Evolutionary conservation across 2,329 filamentous ascomycete genomes (phyloP), one percentile per base, ranked within the genome.

Genomic region (Diaporthe nobilis): DNA sequence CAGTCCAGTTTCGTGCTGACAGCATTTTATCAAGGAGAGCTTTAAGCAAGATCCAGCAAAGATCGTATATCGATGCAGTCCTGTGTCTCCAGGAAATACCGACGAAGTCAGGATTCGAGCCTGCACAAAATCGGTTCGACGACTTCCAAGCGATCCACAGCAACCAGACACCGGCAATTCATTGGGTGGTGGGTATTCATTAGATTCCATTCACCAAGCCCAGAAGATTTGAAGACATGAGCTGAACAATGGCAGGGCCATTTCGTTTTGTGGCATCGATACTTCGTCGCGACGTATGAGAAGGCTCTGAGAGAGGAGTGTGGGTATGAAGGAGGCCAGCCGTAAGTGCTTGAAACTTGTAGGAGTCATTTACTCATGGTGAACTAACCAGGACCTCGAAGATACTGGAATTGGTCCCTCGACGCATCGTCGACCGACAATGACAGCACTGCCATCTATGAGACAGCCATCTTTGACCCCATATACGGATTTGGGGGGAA

Each of bases 331-430:
- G 42, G 42, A 7, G 42, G 42, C 20, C 25, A 65, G 2, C 61
- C 61, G 61, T 49, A 12, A 49, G 42, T 65, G 2, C 3, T 5
- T 44, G 4, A 3, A 12, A 1, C 1, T 22, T 1, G 8, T 25
- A 20, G 28, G 4, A 53, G 10, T 15, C 13, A 25, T 25, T n/a
- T 53, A 1, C 25, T 55, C 22, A 49, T 13, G 1, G 8, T 17
- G n/a, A 20, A 28, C 15, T 20, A 1, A 20, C 5, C 10, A 3
- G 12, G 37, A n/a, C 10, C 13, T 44, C 20, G 10, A 6, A 65
- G 61, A 22, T 65, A 65, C 61, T 65, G 61, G 61, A 20, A 65
- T 15, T 65, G 61, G 61, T 65, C 61, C 15, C 61, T 65, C 2
- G 61, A 65, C 3, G 61, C 61, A 20, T 65, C 42, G 9, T 22